phyloP scores from a whole-genome alignment of 345 rosid genomes.

The Citropsis articulata region DNA sequence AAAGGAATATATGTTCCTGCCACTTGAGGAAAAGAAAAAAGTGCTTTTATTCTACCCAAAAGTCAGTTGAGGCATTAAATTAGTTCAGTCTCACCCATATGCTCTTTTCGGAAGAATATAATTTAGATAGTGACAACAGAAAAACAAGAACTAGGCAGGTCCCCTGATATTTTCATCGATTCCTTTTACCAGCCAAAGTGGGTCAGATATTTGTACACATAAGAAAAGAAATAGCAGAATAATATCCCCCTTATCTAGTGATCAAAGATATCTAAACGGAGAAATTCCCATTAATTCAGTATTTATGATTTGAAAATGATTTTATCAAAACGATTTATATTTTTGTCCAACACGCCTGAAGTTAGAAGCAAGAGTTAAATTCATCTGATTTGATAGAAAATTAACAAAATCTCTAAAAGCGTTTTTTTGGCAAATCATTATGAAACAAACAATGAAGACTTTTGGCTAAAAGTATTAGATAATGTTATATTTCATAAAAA shows the following conservation, averaged over 20 bases:
- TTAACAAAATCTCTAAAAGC: too few species aligned
- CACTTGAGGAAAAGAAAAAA: slow-evolving; percentile 5
- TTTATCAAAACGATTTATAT: too few species aligned
- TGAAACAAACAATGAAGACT: background rate
- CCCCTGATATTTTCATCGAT: background rate
- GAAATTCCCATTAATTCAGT: background rate
- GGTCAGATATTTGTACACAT: background rate
- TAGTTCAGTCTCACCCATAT: background rate
- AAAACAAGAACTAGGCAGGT: too few species aligned
- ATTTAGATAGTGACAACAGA: too few species aligned
- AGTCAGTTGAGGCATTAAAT: background rate
- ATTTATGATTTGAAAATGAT: too few species aligned
- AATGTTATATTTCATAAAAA: too few species aligned
- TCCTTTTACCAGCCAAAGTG: background rate
- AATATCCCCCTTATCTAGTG: background rate
- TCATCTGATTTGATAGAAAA: too few species aligned
- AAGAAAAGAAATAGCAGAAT: background rate
- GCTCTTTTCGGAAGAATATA: background rate
- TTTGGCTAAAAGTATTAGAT: too few species aligned
- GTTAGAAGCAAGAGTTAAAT: too few species aligned
- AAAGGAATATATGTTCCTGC: slow-evolving; percentile 26
- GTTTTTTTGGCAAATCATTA: background rate
- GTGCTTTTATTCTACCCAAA: background rate
- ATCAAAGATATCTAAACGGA: background rate
- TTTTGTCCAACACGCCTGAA: too few species aligned